Base-by-base conservation (phyloP, 2,329 filamentous ascomycete species). In the Neofusicoccum parvum region DNA sequence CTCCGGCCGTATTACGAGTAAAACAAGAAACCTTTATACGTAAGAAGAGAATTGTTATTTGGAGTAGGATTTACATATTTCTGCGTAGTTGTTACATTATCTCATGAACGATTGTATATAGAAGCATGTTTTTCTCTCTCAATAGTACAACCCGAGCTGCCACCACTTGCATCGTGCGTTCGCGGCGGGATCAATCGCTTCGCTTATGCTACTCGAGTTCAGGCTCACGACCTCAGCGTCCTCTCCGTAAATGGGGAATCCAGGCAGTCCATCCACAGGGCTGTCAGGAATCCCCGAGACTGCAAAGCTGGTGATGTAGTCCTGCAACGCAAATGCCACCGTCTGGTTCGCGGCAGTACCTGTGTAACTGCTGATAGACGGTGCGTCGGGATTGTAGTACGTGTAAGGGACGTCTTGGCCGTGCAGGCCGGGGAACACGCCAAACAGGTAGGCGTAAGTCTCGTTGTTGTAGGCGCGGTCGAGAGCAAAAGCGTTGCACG, bases 401-500 rank as follows among this genome's bases (percentile, higher is more conserved):
- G 83, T 85, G 68, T 85, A 87, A 0, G 78, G 67, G 3, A 85
- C 69, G 68, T 88, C 86, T 59, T 79, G 72, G 17, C 81, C 84
- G 70, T 88, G 86, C 41, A 85, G 75, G 7, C 79, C 84, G 0
- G 85, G 85, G 0, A 81, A 81, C 1, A 85, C 78, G 23, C 80
- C 76, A 70, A 87, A 88, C 27, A 82, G 73, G 74, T 87, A 87
- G 1, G 78, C 77, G 71, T 83, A 83, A 0, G 82, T 83, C 10
- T 78, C 59, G 72, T 84, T 83, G 11, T 71, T 69, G 72, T 76
- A 82, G 7, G 81, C 84, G 1, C 73, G 75, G 64, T 80, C 78
- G 3, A 87, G 76, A 69, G 80, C 85, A 70, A 81, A 78, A 14
- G 84, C 81, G 69, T 85, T 85, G 79, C 86, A 87, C 11, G 74